Base-by-base conservation (phyloP, 164 flowering plant species). In the Liriodendron chinense region DNA sequence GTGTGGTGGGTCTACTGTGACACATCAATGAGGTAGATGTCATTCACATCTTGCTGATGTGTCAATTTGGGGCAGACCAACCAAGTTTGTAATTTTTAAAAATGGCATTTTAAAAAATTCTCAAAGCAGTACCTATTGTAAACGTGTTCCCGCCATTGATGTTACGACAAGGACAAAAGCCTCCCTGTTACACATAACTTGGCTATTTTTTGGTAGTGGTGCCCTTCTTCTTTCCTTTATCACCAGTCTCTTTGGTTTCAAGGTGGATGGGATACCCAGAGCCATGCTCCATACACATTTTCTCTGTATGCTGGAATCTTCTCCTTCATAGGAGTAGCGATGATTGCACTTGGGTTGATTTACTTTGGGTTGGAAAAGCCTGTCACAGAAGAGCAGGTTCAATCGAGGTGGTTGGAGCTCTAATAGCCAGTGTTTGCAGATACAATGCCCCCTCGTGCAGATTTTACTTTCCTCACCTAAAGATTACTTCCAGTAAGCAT, bases 241-340 rank as follows among this genome's bases (percentile, higher is more conserved):
- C 77, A 91, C 97, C 0, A 97, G 98, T 34, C 85, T 94, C 8
- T 94, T 94, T 83, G 98, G 98, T 28, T 89, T 94, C 82, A 94
- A 94, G 77, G 96, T 94, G 22, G 98, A 94, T 76, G 98, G 98
- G 48, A 94, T 94, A 65, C 98, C 98, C 25, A 97, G 98, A 66
- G 84, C 90, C 24, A 82, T 49, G 87, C 97, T 48, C 98, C 98
- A 53, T 93, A 91, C 75, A 95, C 97, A 16, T 94, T 94, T 83
- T 94, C 80, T 43, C 83, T 94, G 18, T 94, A 93, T 71, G 1
- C 94, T 13, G 92, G 73, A 73, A 64, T 90, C 34, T 89, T 94
- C 16, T 28, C 88, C 68, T 18, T 86, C 22, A 10, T 90, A 47
- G 98, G 97, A 22, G 68, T 80, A 23, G 77, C 87, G 57, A 88